These are phyloP conservation scores for Knoxdaviesia capensis DNA, from an alignment of 2,329 filamentous ascomycete species.

Conservation along the genomic window DNA sequence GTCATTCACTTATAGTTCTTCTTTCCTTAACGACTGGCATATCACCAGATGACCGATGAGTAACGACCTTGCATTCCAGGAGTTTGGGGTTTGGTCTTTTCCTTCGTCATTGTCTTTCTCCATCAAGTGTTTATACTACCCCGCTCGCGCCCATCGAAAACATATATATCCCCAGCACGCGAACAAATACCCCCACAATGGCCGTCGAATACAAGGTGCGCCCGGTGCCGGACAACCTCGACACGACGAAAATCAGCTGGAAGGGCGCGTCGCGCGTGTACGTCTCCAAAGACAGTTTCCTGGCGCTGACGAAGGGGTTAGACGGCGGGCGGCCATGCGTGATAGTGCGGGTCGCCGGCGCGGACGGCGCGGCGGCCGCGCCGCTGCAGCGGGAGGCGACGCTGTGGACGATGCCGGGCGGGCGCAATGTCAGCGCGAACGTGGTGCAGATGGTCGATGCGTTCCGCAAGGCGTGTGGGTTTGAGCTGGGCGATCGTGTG, in stretches of 20 bases:
- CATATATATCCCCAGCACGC: slow-evolving; percentile 8
- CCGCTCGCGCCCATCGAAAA: not conserved
- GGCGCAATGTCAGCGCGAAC: slow-evolving; percentile 42
- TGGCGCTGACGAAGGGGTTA: slow-evolving; percentile 20
- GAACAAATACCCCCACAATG: slow-evolving; percentile 8
- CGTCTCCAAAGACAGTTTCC: slow-evolving; percentile 24
- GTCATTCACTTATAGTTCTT: too few species aligned
- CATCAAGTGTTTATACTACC: too few species aligned
- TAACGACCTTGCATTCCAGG: too few species aligned
- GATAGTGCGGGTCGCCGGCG: slow-evolving; percentile 13
- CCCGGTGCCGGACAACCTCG: slow-evolving; percentile 19
- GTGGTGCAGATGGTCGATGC: slow-evolving; percentile 54
- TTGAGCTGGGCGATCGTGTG: slow-evolving; percentile 50
- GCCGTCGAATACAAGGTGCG: slow-evolving; percentile 20
- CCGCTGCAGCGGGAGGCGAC: slow-evolving; percentile 21
- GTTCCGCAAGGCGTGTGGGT: slow-evolving; percentile 50
- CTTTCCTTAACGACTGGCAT: too few species aligned
- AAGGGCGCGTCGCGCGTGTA: slow-evolving; percentile 25
- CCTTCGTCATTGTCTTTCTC: too few species aligned
- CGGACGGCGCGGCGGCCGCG: slow-evolving; percentile 6
- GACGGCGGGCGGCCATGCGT: slow-evolving; percentile 22
- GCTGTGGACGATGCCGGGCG: slow-evolving; percentile 26
- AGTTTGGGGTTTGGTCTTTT: too few species aligned
- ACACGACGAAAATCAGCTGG: slow-evolving; percentile 17
- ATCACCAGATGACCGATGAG: too few species aligned